Conservation (phyloP, 2,329 filamentous ascomycete species). For the Paramyrothecium roridum region DNA sequence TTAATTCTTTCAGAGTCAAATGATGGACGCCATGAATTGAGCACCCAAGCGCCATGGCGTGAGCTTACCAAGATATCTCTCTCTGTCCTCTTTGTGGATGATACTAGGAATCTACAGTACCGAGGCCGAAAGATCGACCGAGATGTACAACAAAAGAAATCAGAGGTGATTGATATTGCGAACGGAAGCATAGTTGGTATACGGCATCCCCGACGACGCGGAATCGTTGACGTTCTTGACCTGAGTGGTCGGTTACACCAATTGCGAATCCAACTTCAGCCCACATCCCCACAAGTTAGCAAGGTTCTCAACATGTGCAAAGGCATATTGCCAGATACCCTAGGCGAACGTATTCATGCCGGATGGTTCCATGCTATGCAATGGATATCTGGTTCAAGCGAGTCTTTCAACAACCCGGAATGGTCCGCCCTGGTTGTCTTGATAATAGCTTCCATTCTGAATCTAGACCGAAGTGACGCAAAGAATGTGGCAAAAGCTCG, state of each 20-base stretch:
- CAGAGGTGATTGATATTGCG: slow-evolving; percentile 41
- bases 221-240: slow-evolving; percentile 65
- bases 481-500: slow-evolving; percentile 18
- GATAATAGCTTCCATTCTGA: slow-evolving; percentile 61
- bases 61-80: slow-evolving; percentile 64
- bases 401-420: slow-evolving; percentile 51
- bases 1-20: slow-evolving; percentile 65
- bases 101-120: slow-evolving; percentile 58
- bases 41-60: slow-evolving; percentile 74
- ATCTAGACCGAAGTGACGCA: slow-evolving; percentile 43
- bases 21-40: slow-evolving; percentile 63
- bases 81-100: slow-evolving; percentile 57
- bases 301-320: slow-evolving; percentile 60
- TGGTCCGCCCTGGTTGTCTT: slow-evolving; percentile 68
- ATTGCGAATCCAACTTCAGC: slow-evolving; percentile 64
- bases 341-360: slow-evolving; percentile 59
- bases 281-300: slow-evolving; percentile 58
- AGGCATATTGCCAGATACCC: slow-evolving; percentile 58
- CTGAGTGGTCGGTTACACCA: slow-evolving; percentile 61
- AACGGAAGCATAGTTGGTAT: slow-evolving; percentile 50
- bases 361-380: slow-evolving; percentile 73
- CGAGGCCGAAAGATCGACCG: slow-evolving; percentile 48
- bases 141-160: slow-evolving; percentile 45
- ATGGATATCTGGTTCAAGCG: slow-evolving; percentile 57
- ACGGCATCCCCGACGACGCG: slow-evolving; percentile 54